phyloP scores from a whole-genome alignment of 257 asterid species.

The Nicotiana otophora region DNA sequence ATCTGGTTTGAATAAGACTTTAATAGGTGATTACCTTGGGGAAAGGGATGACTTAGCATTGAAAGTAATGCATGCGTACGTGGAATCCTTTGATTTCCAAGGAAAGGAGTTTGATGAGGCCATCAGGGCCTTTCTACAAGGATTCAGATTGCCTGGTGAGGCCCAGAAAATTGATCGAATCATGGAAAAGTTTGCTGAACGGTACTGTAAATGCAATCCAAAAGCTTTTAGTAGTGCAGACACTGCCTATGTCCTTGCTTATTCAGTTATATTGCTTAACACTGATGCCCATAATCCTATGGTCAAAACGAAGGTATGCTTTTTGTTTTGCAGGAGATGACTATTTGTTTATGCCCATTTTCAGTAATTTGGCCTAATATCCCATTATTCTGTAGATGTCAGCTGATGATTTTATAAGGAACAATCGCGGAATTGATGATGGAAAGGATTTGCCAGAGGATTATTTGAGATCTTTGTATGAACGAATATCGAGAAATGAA shows the following conservation, averaged over 20 bases:
- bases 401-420: conserved; percentile 87
- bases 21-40: conserved; percentile 96
- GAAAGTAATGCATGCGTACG: conserved; percentile 96
- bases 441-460: conserved; percentile 97
- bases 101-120: conserved; percentile 93
- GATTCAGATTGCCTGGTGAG: conserved; percentile 98
- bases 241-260: conserved; percentile 97
- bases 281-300: conserved; percentile 98
- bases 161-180: conserved; percentile 98
- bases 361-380: background rate
- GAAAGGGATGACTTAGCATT: conserved; percentile 96
- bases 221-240: conserved; percentile 90
- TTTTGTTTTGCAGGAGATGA: conserved; percentile 7
- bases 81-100: conserved; percentile 96
- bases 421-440: conserved; percentile 97
- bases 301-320: conserved; percentile 90
- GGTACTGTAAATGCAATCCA: conserved; percentile 94
- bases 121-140: conserved; percentile 79
- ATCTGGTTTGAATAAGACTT: conserved; percentile 78
- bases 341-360: background rate
- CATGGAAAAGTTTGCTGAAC: conserved; percentile 96
- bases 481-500: conserved; percentile 85
- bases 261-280: conserved; percentile 91
- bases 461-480: conserved; percentile 85
- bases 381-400: conserved; percentile 58